Percentiles rank a stretch among this genome's conserved stretches.
phyloP scores from a whole-genome alignment of 23 red algal species.

The Gracilaria domingensis region DNA sequence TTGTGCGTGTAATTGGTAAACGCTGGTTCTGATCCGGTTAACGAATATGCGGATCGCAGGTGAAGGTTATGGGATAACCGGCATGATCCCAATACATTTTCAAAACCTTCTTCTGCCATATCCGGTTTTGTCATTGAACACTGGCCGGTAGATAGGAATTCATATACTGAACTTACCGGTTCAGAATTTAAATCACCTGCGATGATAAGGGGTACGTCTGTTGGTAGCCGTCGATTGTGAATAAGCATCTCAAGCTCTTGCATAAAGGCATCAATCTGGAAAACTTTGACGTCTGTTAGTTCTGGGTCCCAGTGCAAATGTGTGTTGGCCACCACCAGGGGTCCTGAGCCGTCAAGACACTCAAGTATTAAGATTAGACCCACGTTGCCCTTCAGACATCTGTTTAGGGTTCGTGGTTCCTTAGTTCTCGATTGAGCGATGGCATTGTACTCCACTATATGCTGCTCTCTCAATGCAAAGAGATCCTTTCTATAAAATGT shows the following conservation, averaged over 20 bases:
- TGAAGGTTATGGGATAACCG: slow-evolving; percentile 79
- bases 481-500: slow-evolving; percentile 88
- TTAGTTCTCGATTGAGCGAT: slow-evolving; percentile 79
- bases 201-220: slow-evolving; percentile 77
- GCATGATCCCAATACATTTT: slow-evolving; percentile 66
- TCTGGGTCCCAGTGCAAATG: slow-evolving; percentile 98
- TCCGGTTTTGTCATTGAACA: slow-evolving; percentile 72
- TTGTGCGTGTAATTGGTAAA: slow-evolving; percentile 97
- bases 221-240: slow-evolving; percentile 34
- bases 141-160: slow-evolving; percentile 81
- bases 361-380: slow-evolving; percentile 82
- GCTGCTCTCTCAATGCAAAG: slow-evolving; percentile 78
- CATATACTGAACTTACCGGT: slow-evolving; percentile 91
- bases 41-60: slow-evolving; percentile 80
- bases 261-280: slow-evolving; percentile 94
- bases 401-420: slow-evolving; percentile 79
- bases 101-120: slow-evolving; percentile 64
- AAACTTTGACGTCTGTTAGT: slow-evolving; percentile 95
- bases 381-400: slow-evolving; percentile 91
- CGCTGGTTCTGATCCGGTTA: slow-evolving; percentile 83
- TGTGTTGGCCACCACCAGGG: slow-evolving; percentile 86
- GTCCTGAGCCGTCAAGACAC: slow-evolving; percentile 68
- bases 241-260: slow-evolving; percentile 84
- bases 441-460: slow-evolving; percentile 86
- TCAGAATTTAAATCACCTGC: slow-evolving; percentile 94